Evolutionary conservation across 2,329 filamentous ascomycete species (phyloP), one percentile per base, ranked within the genome.

Genomic region (Colletotrichum godetiae): DNA sequence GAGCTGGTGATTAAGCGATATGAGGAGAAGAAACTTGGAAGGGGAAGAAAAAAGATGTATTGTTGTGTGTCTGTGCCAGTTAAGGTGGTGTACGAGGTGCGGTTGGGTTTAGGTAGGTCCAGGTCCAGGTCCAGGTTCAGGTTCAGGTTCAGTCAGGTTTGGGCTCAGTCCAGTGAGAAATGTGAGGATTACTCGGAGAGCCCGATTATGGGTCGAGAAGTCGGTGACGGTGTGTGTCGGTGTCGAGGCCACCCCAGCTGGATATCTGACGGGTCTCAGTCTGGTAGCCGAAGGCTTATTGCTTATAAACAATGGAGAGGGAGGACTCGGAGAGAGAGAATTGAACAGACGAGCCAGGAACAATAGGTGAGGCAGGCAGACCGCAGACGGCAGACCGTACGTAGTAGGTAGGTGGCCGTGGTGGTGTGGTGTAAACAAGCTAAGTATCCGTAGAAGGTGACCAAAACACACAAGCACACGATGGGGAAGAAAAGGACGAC

Each of bases 161-260:
- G 33, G 33, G 33, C 33, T 35, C 33, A 35, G 33, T 19, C n/a
- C 24, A 19, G 29, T 24, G 59, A 52, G 60, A 37, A 31, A 63
- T 55, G 22, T 53, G 60, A 63, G 29, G 46, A 63, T 63, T 63
- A 46, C 31, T 63, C 46, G 46, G 46, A 63, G 61, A 55, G 8
- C 61, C 61, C 61, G 13, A 64, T n/a, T 55, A 55, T 35, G 31
- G 60, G 61, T 64, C 46, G 31, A 53, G 46, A 29, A 55, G 46
- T 64, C 31, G 46, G 49, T 53, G 60, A 53, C 46, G 29, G 29
- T 58, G 29, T 33, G 29, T 58, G 29, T 35, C 55, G 55, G 52
- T 27, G 52, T 55, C 52, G 52, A 55, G 4, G 46, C 37, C 59
- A 24, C 37, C 37, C 11, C 15, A 49, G 37, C 37, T 62, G 49